Base-by-base conservation (phyloP, 176 grass and related monocot genomes). In the Oryza meyeriana region DNA sequence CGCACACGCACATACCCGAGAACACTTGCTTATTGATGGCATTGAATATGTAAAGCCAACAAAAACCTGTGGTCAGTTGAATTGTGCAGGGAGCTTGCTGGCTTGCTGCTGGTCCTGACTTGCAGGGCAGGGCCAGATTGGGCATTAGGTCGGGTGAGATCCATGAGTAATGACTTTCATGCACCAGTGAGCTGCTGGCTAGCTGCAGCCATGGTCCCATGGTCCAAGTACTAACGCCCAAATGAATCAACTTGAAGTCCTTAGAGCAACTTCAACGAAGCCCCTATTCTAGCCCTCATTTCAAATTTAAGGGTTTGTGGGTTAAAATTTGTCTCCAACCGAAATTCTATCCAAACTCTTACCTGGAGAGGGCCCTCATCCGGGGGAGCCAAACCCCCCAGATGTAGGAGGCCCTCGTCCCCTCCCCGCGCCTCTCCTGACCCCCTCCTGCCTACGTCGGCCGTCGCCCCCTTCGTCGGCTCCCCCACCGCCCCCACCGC, bases 41-140 rank as follows among this genome's bases (percentile, higher is more conserved):
- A 85, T 68, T 85, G 77, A 90, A 81, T 86, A 73, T 82, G 64
- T 65, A 79, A 86, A 90, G 65, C 83, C 78, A 68, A 85, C 82
- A 83, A 67, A 62, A 71, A 27, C 82, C 79, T 88, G 82, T 92
- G 82, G 88, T 66, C 69, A 83, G 75, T 85, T 92, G 65, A 85
- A 88, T 85, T 29, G 66, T 42, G 71, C 68, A 75, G 12, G 75
- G 73, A 74, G 67, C 69, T 27, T 81, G 16, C 62, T 27, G 78
- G 28, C 17, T 3, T 29, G 44, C 18, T 58, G 29, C 29, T 42
- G 14, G 40, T 52, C 26, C 41, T 12, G 28, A 55, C 25, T 45
- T 11, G 71, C 71, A 57, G 22, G 1, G 48, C 17, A 22, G 48
- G 55, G 47, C 16, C 47, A 59, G 45, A 73, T 24, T 50, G 71